Conservation (phyloP, 495 filamentous ascomycete species). For the Xylaria cubensis region DNA sequence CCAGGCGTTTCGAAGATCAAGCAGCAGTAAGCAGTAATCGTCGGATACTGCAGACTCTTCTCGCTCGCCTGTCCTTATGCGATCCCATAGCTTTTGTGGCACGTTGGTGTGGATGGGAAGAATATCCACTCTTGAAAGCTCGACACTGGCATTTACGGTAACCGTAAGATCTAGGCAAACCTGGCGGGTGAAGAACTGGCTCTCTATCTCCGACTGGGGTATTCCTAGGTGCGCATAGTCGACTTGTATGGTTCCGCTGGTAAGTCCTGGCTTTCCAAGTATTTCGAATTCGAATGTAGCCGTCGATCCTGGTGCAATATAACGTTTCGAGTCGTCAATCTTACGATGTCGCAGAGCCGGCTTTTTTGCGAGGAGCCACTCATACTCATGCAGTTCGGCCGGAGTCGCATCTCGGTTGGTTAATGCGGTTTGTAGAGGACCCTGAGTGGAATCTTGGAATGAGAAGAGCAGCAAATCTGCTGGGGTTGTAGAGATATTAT, state of each 20-base stretch:
- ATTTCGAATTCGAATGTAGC: conserved; percentile 83
- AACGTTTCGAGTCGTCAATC: conserved; percentile 57
- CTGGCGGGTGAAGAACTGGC: conserved; percentile 83
- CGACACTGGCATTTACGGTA: conserved; percentile 89
- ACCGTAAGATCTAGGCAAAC: conserved; percentile 81
- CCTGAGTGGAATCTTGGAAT: conserved; percentile 86
- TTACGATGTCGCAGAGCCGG: conserved; percentile 73
- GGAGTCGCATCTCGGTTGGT: conserved; percentile 76
- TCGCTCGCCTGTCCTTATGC: conserved; percentile 32
- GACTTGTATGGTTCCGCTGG: conserved; percentile 80
- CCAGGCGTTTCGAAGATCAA: conserved; percentile 91
- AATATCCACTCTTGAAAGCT: conserved; percentile 78
- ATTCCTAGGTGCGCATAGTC: conserved; percentile 80
- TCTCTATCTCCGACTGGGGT: conserved; percentile 66
- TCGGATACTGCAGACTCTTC: conserved; percentile 44
- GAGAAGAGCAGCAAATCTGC: conserved; percentile 87
- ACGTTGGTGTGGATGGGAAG: conserved; percentile 68
- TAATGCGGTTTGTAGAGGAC: conserved; percentile 74
- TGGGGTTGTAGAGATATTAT: conserved; percentile 75
- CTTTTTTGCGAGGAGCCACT: conserved; percentile 75
- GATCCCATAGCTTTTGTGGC: conserved; percentile 54
- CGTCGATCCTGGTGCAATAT: conserved; percentile 71
- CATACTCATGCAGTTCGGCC: conserved; percentile 82
- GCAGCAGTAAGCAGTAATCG: conserved; percentile 77
- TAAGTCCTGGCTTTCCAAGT: conserved; percentile 82